These are phyloP conservation scores for Kalaharituber pfeilii DNA, from an alignment of 2,329 filamentous ascomycete species.

Conservation along the genomic window DNA sequence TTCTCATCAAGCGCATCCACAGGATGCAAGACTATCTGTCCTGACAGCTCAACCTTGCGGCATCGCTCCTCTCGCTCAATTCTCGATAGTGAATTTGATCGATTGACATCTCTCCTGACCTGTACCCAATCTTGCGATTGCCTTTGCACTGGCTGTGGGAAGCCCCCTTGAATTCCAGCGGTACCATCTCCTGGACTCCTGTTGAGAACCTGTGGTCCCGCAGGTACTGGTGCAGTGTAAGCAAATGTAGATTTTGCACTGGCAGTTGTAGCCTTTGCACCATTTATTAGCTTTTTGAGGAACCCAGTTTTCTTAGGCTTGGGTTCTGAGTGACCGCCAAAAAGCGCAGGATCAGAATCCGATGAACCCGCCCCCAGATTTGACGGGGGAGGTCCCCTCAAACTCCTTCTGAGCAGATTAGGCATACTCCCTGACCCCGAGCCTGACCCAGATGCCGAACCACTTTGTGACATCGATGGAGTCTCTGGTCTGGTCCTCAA, in stretches of 20 bases:
- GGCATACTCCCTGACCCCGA: slow-evolving; percentile 19
- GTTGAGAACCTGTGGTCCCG: slow-evolving; percentile 23
- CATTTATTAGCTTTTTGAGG: slow-evolving; percentile 23
- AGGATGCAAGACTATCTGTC: slow-evolving; percentile 71
- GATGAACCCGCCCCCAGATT: neutral
- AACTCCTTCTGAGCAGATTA: slow-evolving; percentile 21
- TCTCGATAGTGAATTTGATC: slow-evolving; percentile 79
- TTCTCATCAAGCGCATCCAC: slow-evolving; percentile 75
- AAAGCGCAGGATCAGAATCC: neutral
- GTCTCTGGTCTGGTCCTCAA: slow-evolving; percentile 8
- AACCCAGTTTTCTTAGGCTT: slow-evolving; percentile 25
- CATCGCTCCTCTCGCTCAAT: slow-evolving; percentile 71
- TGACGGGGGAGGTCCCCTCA: neutral
- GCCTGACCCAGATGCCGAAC: slow-evolving; percentile 5
- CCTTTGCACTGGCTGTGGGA: slow-evolving; percentile 26
- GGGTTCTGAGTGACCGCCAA: slow-evolving; percentile 16
- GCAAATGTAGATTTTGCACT: slow-evolving; percentile 18
- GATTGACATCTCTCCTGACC: slow-evolving; percentile 83
- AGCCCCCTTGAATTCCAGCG: slow-evolving; percentile 38
- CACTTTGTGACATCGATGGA: neutral
- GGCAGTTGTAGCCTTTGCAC: slow-evolving; percentile 23
- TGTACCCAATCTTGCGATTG: slow-evolving; percentile 72
- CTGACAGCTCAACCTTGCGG: slow-evolving; percentile 88
- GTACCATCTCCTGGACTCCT: slow-evolving; percentile 31
- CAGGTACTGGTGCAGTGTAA: slow-evolving; percentile 24